Conservation (phyloP, 768 basidiomycete genomes). For the Coprinopsis cinerea region DNA sequence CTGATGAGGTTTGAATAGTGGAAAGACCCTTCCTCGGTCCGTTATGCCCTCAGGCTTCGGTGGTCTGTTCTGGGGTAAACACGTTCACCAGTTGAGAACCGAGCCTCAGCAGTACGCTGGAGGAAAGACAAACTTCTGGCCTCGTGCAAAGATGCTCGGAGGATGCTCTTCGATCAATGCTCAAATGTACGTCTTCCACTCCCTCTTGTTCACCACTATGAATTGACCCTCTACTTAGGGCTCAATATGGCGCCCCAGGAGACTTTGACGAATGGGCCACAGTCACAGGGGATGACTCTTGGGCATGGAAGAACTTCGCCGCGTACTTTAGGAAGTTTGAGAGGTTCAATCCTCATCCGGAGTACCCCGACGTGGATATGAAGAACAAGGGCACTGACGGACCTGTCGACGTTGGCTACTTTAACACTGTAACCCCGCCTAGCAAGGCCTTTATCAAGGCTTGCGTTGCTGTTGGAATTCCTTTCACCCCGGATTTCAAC, state of each 20-base stretch:
- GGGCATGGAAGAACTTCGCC: slow-evolving; percentile 54
- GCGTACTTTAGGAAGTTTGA: slow-evolving; percentile 70
- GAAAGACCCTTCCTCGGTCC: slow-evolving; percentile 31
- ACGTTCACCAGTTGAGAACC: slow-evolving; percentile 47
- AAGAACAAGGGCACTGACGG: slow-evolving; percentile 45
- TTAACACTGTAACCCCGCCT: slow-evolving; percentile 38
- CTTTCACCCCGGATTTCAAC: slow-evolving; percentile 58
- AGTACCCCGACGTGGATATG: slow-evolving; percentile 46
- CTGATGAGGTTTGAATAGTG: slow-evolving; percentile 28
- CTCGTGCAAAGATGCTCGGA: slow-evolving; percentile 60
- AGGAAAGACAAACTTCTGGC: slow-evolving; percentile 49
- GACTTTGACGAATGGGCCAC: slow-evolving; percentile 68
- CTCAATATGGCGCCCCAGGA: slow-evolving; percentile 62
- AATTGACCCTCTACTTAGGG: slow-evolving; percentile 24
- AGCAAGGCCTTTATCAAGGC: slow-evolving; percentile 52
- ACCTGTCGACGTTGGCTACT: slow-evolving; percentile 56
- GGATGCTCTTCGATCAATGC: slow-evolving; percentile 73
- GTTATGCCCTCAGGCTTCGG: slow-evolving; percentile 36
- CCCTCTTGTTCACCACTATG: background rate
- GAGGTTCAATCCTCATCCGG: slow-evolving; percentile 42
- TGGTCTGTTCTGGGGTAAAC: slow-evolving; percentile 33
- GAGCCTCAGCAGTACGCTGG: slow-evolving; percentile 47
- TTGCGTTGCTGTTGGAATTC: slow-evolving; percentile 48
- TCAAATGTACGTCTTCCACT: slow-evolving; percentile 29
- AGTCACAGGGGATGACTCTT: slow-evolving; percentile 49